Evolutionary conservation across 1,284 basidiomycete species (phyloP), one percentile per base, ranked within the genome.

Genomic region (Lentinus polychrous): DNA sequence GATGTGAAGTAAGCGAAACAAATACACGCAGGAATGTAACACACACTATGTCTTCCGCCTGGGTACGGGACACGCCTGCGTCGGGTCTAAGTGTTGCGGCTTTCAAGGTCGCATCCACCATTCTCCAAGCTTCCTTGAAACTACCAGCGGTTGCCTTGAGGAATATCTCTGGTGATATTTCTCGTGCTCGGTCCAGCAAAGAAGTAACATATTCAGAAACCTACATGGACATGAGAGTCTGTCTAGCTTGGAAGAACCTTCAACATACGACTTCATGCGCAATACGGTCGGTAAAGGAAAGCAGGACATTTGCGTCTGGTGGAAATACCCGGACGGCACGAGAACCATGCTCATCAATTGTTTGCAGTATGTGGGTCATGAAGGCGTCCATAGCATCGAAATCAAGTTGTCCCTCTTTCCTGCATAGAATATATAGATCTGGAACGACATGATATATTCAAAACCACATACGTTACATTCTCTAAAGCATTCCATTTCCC

Each of bases 381-480:
- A 94, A 97, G 12, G 72, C 76, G 61, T 96, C 92, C 95, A 98
- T 97, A 0, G 94, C 79, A 17, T 86, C 86, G 59, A 99, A 97
- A 60, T 90, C 82, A 32, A 95, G 74, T 20, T 69, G 64, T 12
- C 72, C 74, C n/a, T 75, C 67, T 38, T 67, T 52, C 59, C 67
- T 75, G 34, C 45, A 51, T 7, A 46, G 40, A 35, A 44, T 33
- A 45, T 41, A n/a, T 47, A 48, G 49, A 38, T 37, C 43, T 8
- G 17, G 27, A 6, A 43, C 8, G 31, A 6, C 23, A 35, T 11
- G 33, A n/a, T 41, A 18, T 12, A 18, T 12, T 8, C 32, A 40
- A 45, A 14, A 48, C 14, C 12, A 75, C 88, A 64, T 63, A 90
- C 85, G 84, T 85, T 60, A 94, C 82, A 66, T 96, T 96, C 52